Percentiles rank a stretch among this genome's conserved stretches.
Conservation (phyloP, 495 filamentous ascomycete genomes). For the Penicillium silybi region DNA sequence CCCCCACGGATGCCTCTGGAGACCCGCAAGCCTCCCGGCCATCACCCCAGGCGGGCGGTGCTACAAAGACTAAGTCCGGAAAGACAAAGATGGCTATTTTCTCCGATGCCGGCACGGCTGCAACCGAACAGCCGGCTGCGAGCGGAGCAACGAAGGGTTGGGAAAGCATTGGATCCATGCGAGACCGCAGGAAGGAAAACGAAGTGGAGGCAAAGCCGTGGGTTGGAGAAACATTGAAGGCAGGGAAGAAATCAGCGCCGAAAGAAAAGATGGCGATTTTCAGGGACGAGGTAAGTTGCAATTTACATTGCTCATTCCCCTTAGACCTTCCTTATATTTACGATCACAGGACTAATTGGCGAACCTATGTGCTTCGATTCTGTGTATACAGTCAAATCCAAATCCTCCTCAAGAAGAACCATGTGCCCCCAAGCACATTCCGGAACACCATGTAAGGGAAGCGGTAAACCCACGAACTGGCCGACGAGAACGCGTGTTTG, state of each 20-base stretch:
- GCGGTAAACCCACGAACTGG: constrained; percentile 73
- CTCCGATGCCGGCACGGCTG: constrained; percentile 59
- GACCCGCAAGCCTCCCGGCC: constrained; percentile 66
- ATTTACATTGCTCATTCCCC: constrained; percentile 22
- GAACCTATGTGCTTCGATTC: constrained; percentile 53
- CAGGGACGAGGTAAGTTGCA: constrained; percentile 85
- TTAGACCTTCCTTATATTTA: constrained; percentile 69
- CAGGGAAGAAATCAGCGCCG: constrained; percentile 70
- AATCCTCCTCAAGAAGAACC: constrained; percentile 38
- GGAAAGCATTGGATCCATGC: constrained; percentile 83
- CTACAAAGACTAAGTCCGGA: constrained; percentile 56
- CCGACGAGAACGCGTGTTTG: constrained; percentile 77
- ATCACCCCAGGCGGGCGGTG: constrained; percentile 36
- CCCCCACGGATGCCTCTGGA: constrained; percentile 33
- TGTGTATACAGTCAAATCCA: constrained; percentile 59
- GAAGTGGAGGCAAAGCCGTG: constrained; percentile 80
- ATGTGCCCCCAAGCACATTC: constrained; percentile 31
- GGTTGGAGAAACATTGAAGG: constrained; percentile 87
- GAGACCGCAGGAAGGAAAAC: constrained; percentile 93
- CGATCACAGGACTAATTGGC: constrained; percentile 94
- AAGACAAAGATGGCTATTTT: constrained; percentile 90
- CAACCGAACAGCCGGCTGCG: constrained; percentile 39
- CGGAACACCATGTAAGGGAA: constrained; percentile 60
- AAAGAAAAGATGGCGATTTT: constrained; percentile 85
- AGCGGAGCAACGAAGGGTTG: constrained; percentile 64